Conservation (phyloP, 2,329 filamentous ascomycete genomes). For the Colletotrichum phormii region DNA sequence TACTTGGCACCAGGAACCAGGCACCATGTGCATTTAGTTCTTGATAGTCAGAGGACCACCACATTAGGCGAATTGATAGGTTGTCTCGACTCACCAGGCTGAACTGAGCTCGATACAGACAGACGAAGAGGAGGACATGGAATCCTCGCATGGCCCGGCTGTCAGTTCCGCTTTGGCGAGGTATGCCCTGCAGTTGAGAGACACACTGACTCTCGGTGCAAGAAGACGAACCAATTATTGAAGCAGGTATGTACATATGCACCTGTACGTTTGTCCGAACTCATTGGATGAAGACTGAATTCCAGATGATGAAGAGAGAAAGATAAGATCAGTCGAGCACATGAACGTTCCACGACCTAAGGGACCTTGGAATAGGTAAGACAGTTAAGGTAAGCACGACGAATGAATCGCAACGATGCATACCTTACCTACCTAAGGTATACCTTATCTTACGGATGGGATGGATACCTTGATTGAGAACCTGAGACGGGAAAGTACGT, state of each 20-base stretch:
- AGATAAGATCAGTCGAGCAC: background rate
- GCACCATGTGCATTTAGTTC: background rate
- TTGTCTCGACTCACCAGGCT: background rate
- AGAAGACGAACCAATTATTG: background rate
- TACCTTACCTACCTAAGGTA: background rate
- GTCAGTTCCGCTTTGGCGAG: background rate
- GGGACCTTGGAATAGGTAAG: no score
- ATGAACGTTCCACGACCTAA: background rate
- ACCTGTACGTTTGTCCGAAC: background rate
- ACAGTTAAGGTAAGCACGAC: background rate
- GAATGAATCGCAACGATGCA: background rate
- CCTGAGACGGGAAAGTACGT: background rate
- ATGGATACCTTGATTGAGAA: no score
- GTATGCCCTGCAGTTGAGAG: background rate
- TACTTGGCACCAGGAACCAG: conserved; percentile 22
- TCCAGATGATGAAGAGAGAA: background rate
- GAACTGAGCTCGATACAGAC: background rate
- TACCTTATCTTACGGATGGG: background rate
- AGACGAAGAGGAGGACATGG: background rate
- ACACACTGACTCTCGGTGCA: background rate
- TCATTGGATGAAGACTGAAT: background rate
- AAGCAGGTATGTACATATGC: background rate
- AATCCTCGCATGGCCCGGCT: background rate
- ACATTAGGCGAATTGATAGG: background rate
- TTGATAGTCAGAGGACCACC: background rate